Base-by-base conservation (phyloP, 2,329 filamentous ascomycete genomes). In the Diplodia scrobiculata region DNA sequence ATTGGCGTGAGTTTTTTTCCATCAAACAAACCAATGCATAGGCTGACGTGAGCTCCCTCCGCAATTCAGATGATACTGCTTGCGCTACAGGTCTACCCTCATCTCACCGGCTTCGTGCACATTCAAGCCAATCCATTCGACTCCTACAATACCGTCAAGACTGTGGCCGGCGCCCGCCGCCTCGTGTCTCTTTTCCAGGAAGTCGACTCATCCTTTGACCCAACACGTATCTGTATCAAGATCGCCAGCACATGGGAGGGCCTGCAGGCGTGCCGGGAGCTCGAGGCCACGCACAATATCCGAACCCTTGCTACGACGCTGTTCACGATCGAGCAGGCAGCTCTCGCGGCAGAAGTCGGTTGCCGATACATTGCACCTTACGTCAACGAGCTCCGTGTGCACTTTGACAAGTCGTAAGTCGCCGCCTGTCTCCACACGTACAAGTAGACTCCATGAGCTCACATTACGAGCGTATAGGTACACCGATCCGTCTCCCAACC, bases 301-400 rank as follows among this genome's bases (percentile, higher is more conserved):
- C 77, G 79, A 1, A 88, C 87, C 0, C 77, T 89, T 2, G 86
- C 85, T 0, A 89, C 87, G 0, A 87, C 85, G 1, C 77, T 90
- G 55, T 89, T 89, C 70, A 84, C 83, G 51, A 80, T 88, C 70
- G 80, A 84, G 48, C 87, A 89, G 72, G 87, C 86, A 0, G 79
- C 80, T 1, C 76, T 88, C 1, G 87, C 87, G 0, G 83, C 80
- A 0, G 82, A 86, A 59, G 84, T 81, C 0, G 80, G 81, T 3
- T 89, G 86, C 69, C 82, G 82, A 0, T 89, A 88, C 70, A 84
- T 89, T 51, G 85, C 87, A 0, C 87, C 87, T 0, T 82, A 88
- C 68, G 84, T 89, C 34, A 88, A 89, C 71, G 86, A 89, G 69
- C 76, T 89, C 48, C 84, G 83, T 68, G 87, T 87, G 5, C 86